phyloP scores from a whole-genome alignment of 306 rosid genomes.

The Prunus kanzakura region DNA sequence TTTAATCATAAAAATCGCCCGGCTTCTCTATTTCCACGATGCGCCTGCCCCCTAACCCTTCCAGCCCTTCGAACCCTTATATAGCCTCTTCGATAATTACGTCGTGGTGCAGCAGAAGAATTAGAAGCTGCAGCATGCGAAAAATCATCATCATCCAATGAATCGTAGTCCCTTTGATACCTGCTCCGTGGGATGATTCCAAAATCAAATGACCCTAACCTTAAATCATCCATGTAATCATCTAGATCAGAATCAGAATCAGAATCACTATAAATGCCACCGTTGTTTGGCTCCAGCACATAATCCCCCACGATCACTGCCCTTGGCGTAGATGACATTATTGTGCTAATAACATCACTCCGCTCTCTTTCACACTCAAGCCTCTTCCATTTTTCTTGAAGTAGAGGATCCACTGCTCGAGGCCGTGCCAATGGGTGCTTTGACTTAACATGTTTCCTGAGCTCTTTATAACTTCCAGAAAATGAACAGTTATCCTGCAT shows the following conservation, averaged over 20 bases:
- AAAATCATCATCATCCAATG: constrained; percentile 34
- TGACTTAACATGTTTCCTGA: constrained; percentile 76
- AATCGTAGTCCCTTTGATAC: constrained; percentile 37
- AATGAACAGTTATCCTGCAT: constrained; percentile 85
- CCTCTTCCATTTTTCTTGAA: constrained; percentile 87
- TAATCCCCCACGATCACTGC: constrained; percentile 92
- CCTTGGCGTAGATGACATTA: constrained; percentile 83
- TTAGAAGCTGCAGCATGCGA: constrained; percentile 35
- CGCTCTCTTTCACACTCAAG: constrained; percentile 86
- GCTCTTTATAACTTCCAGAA: constrained; percentile 70
- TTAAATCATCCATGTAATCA: constrained; percentile 53
- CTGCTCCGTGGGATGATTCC: constrained; percentile 52
- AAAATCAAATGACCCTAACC: constrained; percentile 45
- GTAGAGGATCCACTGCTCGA: constrained; percentile 83
- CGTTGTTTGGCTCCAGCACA: constrained; percentile 77
- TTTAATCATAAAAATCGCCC: constrained; percentile 5
- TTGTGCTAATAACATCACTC: constrained; percentile 90
- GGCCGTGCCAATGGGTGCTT: constrained; percentile 93
- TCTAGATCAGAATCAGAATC: constrained; percentile 67
- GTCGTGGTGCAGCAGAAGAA: constrained; percentile 53
- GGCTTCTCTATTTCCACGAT: constrained; percentile 41
- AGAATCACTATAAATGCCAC: constrained; percentile 47
- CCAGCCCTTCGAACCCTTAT: constrained; percentile 42
- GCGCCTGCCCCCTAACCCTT: constrained; percentile 22
- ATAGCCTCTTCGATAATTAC: constrained; percentile 41